A percentile compares a stretch with the other conserved stretches of the same genome.
Evolutionary conservation across 257 asterid species (phyloP).

Genomic region (Echites panduratus): DNA sequence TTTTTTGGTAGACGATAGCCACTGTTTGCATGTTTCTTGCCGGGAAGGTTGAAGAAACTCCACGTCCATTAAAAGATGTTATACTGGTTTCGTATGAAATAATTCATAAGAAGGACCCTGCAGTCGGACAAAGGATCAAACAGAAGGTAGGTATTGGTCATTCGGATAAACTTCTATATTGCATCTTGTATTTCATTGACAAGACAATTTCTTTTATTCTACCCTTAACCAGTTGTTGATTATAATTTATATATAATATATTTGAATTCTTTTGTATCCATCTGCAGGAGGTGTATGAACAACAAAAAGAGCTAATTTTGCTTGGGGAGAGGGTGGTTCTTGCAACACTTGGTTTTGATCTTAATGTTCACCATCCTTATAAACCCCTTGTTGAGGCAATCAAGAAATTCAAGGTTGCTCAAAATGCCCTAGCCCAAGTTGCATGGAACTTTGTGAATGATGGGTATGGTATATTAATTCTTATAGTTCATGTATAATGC

Average conservation of each 20-base stretch:
- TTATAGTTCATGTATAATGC: constrained; percentile 23
- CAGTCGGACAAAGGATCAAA: constrained; percentile 75
- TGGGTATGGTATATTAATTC: constrained; percentile 65
- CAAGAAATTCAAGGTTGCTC: constrained; percentile 84
- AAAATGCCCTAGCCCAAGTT: constrained; percentile 88
- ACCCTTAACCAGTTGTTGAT: too few relatives aligned
- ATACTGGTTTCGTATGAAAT: constrained; percentile 87
- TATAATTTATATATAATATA: neutral
- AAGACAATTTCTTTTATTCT: too few relatives aligned
- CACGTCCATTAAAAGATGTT: constrained; percentile 89
- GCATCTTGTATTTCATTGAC: constrained; percentile 2
- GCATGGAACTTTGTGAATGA: constrained; percentile 99
- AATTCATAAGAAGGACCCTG: constrained; percentile 71
- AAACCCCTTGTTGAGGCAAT: constrained; percentile 96
- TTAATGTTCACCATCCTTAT: constrained; percentile 81
- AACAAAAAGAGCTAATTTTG: constrained; percentile 76
- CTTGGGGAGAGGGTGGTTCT: constrained; percentile 89
- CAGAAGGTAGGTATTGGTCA: constrained; percentile 79
- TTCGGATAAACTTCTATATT: constrained; percentile 7
- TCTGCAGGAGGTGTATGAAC: constrained; percentile 87
- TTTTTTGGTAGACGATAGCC: constrained; percentile 62
- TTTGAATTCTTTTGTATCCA: constrained; percentile 6
- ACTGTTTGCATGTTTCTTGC: constrained; percentile 99
- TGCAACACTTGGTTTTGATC: constrained; percentile 82
- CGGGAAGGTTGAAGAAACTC: constrained; percentile 99